Base-by-base conservation (phyloP, 352 stramenopile genomes). In the Globisporangium paddicum region DNA sequence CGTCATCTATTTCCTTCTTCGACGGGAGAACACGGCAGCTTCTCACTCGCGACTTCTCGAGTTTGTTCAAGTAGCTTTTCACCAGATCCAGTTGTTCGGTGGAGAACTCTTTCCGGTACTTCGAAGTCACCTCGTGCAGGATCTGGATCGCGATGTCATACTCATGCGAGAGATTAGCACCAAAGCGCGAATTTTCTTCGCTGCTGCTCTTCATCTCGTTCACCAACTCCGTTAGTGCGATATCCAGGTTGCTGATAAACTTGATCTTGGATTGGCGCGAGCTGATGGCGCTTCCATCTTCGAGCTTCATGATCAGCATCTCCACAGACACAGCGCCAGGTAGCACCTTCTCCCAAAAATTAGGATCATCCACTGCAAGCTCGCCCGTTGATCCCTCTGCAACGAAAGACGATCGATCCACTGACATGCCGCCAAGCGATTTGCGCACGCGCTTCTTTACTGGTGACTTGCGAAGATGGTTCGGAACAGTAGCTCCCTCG, bases 281-380 rank as follows among this genome's bases (percentile, higher is more conserved):
- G 25, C 67, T 88, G 40, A 95, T 56, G 0, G 85, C 85, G 53
- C 82, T 92, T 3, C 86, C 80, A 62, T 95, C 87, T 50, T 96
- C 87, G n/a, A 95, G 72, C 57, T 94, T 93, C 21, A 90, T 66
- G 32, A 75, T 92, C 26, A 95, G 57, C 86, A 94, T 94, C 69
- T 95, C 84, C 8, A 95, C 81, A 10, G 81, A 91, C 45, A 95
- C 87, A 18, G 78, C 84, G 8, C 86, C 86, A 5, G 83, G 80
- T 19, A 98, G 58, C 40, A 98, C 91, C 50, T 97, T 97, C 44
- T 96, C 87, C 96, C 96, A 99, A 54, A 99, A 99, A 37, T 98
- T 96, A 1, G 95, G 94, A 60, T 98, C 96, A 66, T 99, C 93
- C 8, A 99, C 90, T 44, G 96, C 92, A 26, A 98, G 67, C 61